Conservation (phyloP, 345 rosid genomes). For the Cardamine resedifolia region DNA sequence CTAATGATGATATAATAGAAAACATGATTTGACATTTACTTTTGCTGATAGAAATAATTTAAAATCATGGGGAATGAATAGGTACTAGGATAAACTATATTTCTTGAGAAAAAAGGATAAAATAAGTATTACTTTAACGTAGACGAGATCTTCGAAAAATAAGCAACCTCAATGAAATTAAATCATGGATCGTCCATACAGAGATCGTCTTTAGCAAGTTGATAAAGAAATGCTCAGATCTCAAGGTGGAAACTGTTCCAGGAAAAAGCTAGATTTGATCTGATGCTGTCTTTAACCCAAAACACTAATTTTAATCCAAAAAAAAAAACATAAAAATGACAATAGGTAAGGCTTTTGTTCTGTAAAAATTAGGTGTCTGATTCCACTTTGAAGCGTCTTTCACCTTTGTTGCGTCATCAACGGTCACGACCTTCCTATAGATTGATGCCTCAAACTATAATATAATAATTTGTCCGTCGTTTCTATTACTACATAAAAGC, state of each 20-base stretch:
- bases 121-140: not conserved
- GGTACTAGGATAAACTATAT: not conserved
- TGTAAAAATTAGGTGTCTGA: slow-evolving; percentile 37
- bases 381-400: slow-evolving; percentile 31
- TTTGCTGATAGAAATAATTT: not conserved
- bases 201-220: slow-evolving; percentile 36
- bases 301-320: slow-evolving; percentile 10
- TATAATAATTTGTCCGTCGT: slow-evolving; percentile 10
- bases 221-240: slow-evolving; percentile 38
- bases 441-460: slow-evolving; percentile 26
- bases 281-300: slow-evolving; percentile 34
- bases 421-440: slow-evolving; percentile 30
- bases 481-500: slow-evolving; percentile 20
- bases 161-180: slow-evolving; percentile 22
- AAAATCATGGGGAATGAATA: not conserved
- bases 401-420: slow-evolving; percentile 35
- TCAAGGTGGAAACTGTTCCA: slow-evolving; percentile 34
- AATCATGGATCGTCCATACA: slow-evolving; percentile 24
- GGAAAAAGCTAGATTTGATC: slow-evolving; percentile 38
- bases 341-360: slow-evolving; percentile 36
- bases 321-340: not conserved
- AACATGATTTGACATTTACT: not conserved
- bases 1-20: not conserved
- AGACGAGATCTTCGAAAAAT: not conserved
- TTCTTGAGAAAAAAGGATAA: not conserved